Evolutionary conservation across 176 grass and related monocot genomes (phyloP).

Genomic region (Elymus sibiricus): DNA sequence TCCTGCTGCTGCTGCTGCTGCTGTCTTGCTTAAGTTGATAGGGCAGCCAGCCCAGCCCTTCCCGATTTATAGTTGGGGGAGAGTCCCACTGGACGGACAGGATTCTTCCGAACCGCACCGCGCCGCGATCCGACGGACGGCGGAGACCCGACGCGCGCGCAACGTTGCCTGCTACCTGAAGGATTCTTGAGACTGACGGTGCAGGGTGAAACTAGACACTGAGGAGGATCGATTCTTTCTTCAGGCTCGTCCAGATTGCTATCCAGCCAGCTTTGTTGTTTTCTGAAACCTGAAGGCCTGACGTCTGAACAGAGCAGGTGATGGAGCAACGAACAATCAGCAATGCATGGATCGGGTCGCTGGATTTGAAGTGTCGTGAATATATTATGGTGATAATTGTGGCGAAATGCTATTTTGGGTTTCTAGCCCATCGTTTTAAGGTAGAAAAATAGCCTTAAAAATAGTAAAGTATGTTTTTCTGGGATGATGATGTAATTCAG

Average conservation of each 20-base stretch:
- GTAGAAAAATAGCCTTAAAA: neutral
- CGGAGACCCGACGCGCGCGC: neutral
- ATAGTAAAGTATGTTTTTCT: neutral
- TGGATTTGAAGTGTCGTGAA: constrained; percentile 31
- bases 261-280: neutral
- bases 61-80: constrained; percentile 39
- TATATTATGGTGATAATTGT: constrained; percentile 37
- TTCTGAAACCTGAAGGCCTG: constrained; percentile 1
- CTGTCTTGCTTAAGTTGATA: constrained; percentile 17
- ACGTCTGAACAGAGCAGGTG: constrained; percentile 21
- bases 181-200: constrained; percentile 14
- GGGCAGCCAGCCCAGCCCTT: neutral
- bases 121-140: constrained; percentile 34
- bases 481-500: constrained; percentile 26
- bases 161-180: constrained; percentile 4
- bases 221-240: neutral
- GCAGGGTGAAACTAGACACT: neutral
- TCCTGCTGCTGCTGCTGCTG: neutral
- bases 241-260: neutral
- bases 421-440: constrained; percentile 18
- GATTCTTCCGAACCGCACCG: neutral
- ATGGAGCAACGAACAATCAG: neutral
- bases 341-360: neutral
- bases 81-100: neutral
- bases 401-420: constrained; percentile 28